Base-by-base conservation (phyloP, 1,139 yeast genomes). In the Sugiyamaella pinicola region DNA sequence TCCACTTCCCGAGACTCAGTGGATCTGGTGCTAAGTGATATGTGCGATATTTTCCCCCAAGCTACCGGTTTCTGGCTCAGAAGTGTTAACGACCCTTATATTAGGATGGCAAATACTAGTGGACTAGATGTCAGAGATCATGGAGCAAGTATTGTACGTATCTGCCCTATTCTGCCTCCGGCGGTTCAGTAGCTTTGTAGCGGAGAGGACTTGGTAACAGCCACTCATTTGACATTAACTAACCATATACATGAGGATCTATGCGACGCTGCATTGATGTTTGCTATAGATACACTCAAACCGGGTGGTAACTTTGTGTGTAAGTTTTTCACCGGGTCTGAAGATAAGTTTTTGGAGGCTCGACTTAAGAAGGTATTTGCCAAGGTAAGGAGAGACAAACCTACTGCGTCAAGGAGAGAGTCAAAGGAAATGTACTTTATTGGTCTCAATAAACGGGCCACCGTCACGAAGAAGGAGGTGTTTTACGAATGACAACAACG, bases 221-320 rank as follows among this genome's bases (percentile, higher is more conserved):
- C 17, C 26, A 19, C 37, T 4, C 43, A 15, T 26, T 31, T 24
- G n/a, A 37, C 15, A n/a, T 17, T 7, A 7, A 33, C 44, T 37
- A 29, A 35, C 38, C 29, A 10, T 17, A 9, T 12, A 21, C 22
- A 8, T 12, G 57, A 82, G 80, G 96, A 91, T 67, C 72, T 93
- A 52, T 93, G 97, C 58, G 97, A 93, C 66, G 96, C 98, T 0
- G 91, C 96, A 0, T 72, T 93, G 55, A 75, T 88, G 12, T 78
- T 91, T 53, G 83, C 90, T 2, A 79, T 87, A 49, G 88, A 84
- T 56, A 68, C 85, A 2, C 71, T 93, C 52, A 82, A 77, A 58
- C 81, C 84, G 10, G 79, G 79, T 8, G 99, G 99, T 1, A 70
- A 77, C 6, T 80, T 89, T 62, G 83, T 90, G 4, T 80, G 95